Conservation (phyloP, 2,329 filamentous ascomycete species). For the Fusarium tuaranense region DNA sequence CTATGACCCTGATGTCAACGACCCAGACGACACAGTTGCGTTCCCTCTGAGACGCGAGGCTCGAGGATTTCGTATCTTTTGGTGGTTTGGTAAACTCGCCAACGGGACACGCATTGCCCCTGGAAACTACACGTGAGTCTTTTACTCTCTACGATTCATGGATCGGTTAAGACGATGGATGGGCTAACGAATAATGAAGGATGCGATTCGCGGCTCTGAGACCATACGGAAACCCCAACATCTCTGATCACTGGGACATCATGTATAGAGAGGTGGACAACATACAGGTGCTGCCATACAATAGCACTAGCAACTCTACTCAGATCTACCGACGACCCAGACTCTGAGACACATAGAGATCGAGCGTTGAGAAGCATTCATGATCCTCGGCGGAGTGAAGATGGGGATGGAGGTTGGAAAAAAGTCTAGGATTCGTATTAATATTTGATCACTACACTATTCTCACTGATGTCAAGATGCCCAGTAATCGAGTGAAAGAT, state of each 20-base stretch:
- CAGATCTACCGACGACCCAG: conserved; percentile 23
- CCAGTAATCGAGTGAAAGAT: neutral
- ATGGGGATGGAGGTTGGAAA: neutral
- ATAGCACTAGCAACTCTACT: conserved; percentile 44
- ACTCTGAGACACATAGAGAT: neutral
- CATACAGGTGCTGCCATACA: conserved; percentile 51
- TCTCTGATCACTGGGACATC: conserved; percentile 57
- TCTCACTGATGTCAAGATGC: neutral
- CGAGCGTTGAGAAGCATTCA: neutral
- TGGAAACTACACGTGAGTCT: conserved; percentile 55
- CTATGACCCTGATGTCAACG: conserved; percentile 51
- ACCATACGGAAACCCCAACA: conserved; percentile 55
- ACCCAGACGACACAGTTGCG: conserved; percentile 53
- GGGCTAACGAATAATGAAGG: conserved; percentile 37
- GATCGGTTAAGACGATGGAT: neutral
- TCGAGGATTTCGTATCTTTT: conserved; percentile 50
- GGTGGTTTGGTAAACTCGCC: conserved; percentile 57
- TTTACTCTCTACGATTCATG: neutral
- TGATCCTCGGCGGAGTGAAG: neutral
- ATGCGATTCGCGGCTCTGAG: conserved; percentile 57
- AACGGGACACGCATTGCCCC: conserved; percentile 55
- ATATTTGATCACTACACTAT: neutral
- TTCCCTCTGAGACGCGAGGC: conserved; percentile 52
- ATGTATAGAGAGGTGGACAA: conserved; percentile 48
- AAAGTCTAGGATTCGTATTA: neutral